phyloP scores from a whole-genome alignment of 2,329 filamentous ascomycete species.

The Diaporthe longicolla region DNA sequence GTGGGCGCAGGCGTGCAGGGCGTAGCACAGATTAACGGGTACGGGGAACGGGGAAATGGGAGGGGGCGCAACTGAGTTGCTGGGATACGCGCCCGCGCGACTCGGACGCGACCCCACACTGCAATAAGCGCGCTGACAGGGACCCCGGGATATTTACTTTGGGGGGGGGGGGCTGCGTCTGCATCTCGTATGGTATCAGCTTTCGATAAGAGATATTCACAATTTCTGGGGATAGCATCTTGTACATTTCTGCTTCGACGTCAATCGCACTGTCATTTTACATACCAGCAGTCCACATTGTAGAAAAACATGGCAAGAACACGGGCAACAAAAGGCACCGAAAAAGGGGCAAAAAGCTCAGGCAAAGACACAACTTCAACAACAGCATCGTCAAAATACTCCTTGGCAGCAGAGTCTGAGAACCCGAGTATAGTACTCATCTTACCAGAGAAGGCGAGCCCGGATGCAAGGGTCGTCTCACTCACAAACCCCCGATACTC shows the following conservation, averaged over 20 bases:
- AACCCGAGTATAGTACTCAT: constrained; percentile 72
- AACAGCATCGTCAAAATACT: constrained; percentile 56
- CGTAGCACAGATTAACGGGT: constrained; percentile 32
- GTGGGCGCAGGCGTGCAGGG: constrained; percentile 22
- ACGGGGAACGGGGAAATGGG: constrained; percentile 25
- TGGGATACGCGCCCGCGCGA: constrained; percentile 30
- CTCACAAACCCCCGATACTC: constrained; percentile 71
- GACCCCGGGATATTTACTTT: constrained; percentile 31
- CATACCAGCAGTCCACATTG: not conserved
- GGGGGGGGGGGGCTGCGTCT: not conserved
- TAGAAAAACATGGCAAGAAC: constrained; percentile 63
- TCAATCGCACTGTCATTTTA: not conserved
- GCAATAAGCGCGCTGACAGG: constrained; percentile 17
- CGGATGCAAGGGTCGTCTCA: constrained; percentile 70
- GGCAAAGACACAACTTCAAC: constrained; percentile 47
- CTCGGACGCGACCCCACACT: constrained; percentile 27
- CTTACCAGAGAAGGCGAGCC: constrained; percentile 67
- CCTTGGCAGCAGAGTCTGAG: constrained; percentile 55
- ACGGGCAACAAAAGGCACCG: constrained; percentile 60
- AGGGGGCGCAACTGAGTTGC: constrained; percentile 11
- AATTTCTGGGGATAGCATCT: constrained; percentile 7
- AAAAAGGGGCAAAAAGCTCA: constrained; percentile 48
- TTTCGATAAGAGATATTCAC: constrained; percentile 8
- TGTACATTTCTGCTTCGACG: not conserved
- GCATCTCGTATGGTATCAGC: constrained; percentile 24